Conservation (phyloP, 2,329 filamentous ascomycete species). For the Aspergillus hiratsukae region DNA sequence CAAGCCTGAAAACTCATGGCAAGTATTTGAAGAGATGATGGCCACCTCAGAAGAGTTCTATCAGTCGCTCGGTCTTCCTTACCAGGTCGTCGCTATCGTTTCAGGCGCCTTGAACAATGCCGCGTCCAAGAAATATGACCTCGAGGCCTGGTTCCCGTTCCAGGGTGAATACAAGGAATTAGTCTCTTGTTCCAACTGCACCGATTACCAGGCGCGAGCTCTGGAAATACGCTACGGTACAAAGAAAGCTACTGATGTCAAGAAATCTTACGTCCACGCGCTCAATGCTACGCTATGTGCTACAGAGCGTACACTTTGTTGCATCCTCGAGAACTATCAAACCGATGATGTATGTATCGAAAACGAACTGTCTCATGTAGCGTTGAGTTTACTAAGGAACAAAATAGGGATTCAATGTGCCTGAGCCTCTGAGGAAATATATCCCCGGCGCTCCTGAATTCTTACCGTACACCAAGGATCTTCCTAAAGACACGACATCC, state of each 20-base stretch:
- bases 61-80: conserved; percentile 80
- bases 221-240: conserved; percentile 87
- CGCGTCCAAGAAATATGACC: conserved; percentile 86
- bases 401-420: conserved; percentile 67
- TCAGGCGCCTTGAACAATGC: conserved; percentile 93
- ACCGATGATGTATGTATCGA: conserved; percentile 64
- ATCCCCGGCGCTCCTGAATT: conserved; percentile 87
- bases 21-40: conserved; percentile 93
- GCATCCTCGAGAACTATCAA: conserved; percentile 95
- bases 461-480: conserved; percentile 80
- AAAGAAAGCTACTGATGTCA: conserved; percentile 77
- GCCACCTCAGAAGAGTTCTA: conserved; percentile 89
- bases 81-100: conserved; percentile 89
- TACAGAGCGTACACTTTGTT: conserved; percentile 88
- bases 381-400: conserved; percentile 15
- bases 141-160: conserved; percentile 95
- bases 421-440: conserved; percentile 80
- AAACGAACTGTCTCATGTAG: neutral
- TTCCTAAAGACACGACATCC: conserved; percentile 69
- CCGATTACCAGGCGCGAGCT: conserved; percentile 91
- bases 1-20: conserved; percentile 87
- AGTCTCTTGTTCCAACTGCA: conserved; percentile 96
- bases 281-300: conserved; percentile 87
- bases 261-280: conserved; percentile 93
- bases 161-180: conserved; percentile 98